A percentile compares a stretch with the other conserved stretches of the same genome.
phyloP scores from a whole-genome alignment of 2,329 filamentous ascomycete genomes.

The Fusarium sarcochroum region DNA sequence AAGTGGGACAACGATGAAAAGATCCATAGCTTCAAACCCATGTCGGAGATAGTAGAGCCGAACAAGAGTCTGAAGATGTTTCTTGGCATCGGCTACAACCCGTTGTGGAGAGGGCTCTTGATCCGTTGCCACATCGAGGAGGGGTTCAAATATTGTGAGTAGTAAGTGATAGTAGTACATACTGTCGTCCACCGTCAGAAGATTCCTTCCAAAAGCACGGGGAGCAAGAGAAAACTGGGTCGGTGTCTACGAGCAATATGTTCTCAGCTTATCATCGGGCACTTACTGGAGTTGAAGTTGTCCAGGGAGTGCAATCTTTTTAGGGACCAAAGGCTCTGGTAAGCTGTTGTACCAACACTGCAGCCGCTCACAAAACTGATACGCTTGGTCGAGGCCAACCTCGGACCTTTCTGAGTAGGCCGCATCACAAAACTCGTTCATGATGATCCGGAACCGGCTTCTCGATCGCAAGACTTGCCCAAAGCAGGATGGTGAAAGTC shows the following conservation, averaged over 20 bases:
- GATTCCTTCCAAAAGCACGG: neutral
- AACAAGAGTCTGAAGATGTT: conserved; percentile 45
- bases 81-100: conserved; percentile 43
- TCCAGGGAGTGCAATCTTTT: conserved; percentile 51
- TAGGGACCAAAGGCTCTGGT: conserved; percentile 47
- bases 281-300: conserved; percentile 57
- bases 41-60: conserved; percentile 52
- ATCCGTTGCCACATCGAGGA: conserved; percentile 7
- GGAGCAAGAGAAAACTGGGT: fast-evolving
- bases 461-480: conserved; percentile 50
- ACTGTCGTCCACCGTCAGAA: conserved; percentile 15
- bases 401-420: conserved; percentile 31
- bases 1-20: conserved; percentile 53
- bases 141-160: conserved; percentile 48
- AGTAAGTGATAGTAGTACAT: conserved; percentile 47
- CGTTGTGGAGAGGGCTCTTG: conserved; percentile 9
- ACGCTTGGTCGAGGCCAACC: conserved; percentile 37
- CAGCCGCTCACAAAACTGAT: conserved; percentile 40
- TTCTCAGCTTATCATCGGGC: neutral
- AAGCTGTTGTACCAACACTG: conserved; percentile 50
- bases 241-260: no score
- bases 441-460: conserved; percentile 51
- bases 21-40: conserved; percentile 51
- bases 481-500: conserved; percentile 44
- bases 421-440: conserved; percentile 50